Evolutionary conservation across 768 basidiomycete genomes (phyloP), one percentile per base, ranked within the genome.

Genomic region (Suillus plorans): DNA sequence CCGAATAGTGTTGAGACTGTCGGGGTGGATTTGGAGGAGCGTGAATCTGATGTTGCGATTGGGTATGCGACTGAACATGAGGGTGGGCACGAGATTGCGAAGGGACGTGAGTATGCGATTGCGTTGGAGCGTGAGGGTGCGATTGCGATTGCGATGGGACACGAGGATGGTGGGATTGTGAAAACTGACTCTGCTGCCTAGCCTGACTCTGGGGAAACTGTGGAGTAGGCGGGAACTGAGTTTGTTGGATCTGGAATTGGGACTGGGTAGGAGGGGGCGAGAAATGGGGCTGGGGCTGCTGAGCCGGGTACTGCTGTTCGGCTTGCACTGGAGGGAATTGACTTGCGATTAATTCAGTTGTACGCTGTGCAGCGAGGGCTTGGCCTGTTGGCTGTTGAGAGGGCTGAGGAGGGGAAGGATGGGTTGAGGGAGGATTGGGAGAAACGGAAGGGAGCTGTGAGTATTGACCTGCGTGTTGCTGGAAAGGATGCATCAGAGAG

Each of bases 181-280:
- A 7, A 5, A 58, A 53, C 20, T 65, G 70, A 10, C 59, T 67
- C 52, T 25, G 50, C 22, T 42, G 60, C 28, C 59, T 41, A 2
- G 28, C 25, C 10, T 61, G 60, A 59, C 53, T 45, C 78, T 72
- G 67, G 75, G 79, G 45, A 76, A 73, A 65, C 69, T 76, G 14
- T 58, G 55, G 14, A 66, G 63, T 1, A 53, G 44, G 37, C 56
- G 64, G 53, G 53, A 63, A 31, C 52, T 55, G 45, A 47, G 69
- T 64, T 44, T 61, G 58, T 25, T 60, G 70, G 12, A 52, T 18
- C 58, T 57, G 65, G 61, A 37, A 37, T 61, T 52, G 22, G 36
- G 31, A 53, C 25, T 57, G 14, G 52, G 50, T 60, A 2, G 62
- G 52, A 22, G 39, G 39, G 13, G 57, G 20, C 1, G 52, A 34